phyloP scores from a whole-genome alignment of 768 basidiomycete genomes.

The Russula olivacea region DNA sequence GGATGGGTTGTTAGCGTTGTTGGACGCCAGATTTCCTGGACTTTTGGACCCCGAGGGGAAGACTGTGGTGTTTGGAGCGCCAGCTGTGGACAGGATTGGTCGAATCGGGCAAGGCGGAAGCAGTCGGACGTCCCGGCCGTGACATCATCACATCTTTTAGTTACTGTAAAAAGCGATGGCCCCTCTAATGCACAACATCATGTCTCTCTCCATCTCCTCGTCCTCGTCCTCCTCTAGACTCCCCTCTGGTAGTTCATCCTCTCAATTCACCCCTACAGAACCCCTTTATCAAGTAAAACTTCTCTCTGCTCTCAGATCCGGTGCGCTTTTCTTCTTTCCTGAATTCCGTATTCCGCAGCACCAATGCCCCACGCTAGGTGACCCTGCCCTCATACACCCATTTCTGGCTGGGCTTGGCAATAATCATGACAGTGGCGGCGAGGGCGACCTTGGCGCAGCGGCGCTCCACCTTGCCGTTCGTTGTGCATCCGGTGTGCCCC shows the following conservation, averaged over 20 bases:
- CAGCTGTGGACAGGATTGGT: slow-evolving; percentile 46
- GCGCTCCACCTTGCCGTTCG: slow-evolving; percentile 79
- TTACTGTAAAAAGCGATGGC: background rate
- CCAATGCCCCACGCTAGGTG: slow-evolving; percentile 41
- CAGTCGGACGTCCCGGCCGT: background rate
- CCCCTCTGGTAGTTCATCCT: background rate
- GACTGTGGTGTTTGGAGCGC: slow-evolving; percentile 51
- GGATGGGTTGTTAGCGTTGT: background rate
- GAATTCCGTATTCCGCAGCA: background rate
- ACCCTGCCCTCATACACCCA: slow-evolving; percentile 73
- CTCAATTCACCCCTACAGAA: slow-evolving; percentile 23
- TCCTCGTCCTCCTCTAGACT: background rate
- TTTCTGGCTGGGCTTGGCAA: slow-evolving; percentile 72
- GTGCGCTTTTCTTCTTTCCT: slow-evolving; percentile 26
- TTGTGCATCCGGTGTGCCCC: slow-evolving; percentile 62
- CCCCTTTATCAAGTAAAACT: slow-evolving; percentile 41
- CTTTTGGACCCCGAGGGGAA: slow-evolving; percentile 56
- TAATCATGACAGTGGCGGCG: slow-evolving; percentile 41
- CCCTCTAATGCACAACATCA: background rate
- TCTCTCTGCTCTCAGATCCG: slow-evolving; percentile 38
- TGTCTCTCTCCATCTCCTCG: background rate
- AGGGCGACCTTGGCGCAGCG: slow-evolving; percentile 62
- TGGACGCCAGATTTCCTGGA: slow-evolving; percentile 11
- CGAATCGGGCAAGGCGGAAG: slow-evolving; percentile 19
- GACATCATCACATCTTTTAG: slow-evolving; percentile 6